phyloP scores from a whole-genome alignment of 305 asterid species.

The Fraxinus floribunda region DNA sequence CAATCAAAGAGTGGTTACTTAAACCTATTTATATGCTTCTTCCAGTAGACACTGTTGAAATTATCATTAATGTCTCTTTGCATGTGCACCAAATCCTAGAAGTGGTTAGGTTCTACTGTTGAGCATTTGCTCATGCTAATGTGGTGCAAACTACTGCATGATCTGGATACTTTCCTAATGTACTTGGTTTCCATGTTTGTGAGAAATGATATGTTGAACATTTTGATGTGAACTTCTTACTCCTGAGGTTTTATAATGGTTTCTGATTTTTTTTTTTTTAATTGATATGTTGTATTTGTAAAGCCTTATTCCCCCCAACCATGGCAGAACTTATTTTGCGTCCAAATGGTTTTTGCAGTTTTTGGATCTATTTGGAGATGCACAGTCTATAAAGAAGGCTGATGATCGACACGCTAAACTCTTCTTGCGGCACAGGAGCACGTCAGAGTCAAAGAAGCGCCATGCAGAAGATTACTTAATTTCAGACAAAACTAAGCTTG shows the following conservation, averaged over 20 bases:
- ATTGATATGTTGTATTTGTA: constrained; percentile 1
- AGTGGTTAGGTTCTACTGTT: not conserved
- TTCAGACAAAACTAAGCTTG: constrained; percentile 76
- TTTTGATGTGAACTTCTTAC: constrained; percentile 1
- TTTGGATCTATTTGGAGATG: constrained; percentile 93
- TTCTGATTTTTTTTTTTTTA: not conserved
- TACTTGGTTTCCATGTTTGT: constrained; percentile 1
- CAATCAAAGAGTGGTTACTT: not conserved
- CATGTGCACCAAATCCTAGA: not conserved
- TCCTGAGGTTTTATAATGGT: not conserved
- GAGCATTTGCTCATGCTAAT: not conserved
- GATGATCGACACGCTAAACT: constrained; percentile 86
- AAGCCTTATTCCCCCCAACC: not conserved
- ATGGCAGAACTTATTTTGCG: constrained; percentile 14
- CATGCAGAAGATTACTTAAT: constrained; percentile 75
- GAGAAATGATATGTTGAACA: not conserved
- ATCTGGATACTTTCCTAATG: not conserved
- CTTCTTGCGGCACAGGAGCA: constrained; percentile 73
- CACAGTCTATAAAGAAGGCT: constrained; percentile 64
- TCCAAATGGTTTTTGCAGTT: constrained; percentile 54
- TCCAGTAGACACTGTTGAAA: not conserved
- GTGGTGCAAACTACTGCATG: not conserved
- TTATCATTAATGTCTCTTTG: not conserved
- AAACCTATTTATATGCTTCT: not conserved
- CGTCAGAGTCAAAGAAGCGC: constrained; percentile 81